Evolutionary conservation across 1,139 yeast species (phyloP), one percentile per base, ranked within the genome.

Genomic region (Candida pseudocylindracea): DNA sequence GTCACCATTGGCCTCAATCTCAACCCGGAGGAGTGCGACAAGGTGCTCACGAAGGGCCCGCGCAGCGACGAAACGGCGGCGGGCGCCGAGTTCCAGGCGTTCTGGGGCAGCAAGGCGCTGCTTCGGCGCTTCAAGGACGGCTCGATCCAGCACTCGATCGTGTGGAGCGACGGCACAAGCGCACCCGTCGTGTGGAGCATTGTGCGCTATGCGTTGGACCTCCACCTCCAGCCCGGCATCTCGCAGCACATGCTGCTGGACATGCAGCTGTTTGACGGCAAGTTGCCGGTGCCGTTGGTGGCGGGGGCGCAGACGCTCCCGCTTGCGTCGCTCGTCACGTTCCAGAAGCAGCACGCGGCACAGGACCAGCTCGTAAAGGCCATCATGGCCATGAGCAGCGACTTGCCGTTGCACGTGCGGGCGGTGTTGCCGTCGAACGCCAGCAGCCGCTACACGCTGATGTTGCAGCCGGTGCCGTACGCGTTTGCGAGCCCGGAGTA

Each of bases 71-170:
- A 15, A 15, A 15, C 20, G 6, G 20, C 27, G 13, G 67, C 69
- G 33, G 68, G 67, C 33, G 48, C 57, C 8, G 60, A 63, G 35
- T 88, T 91, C 55, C 67, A 80, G 42, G 57, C 69, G 5, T 85
- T 88, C 47, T 91, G 98, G 99, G 96, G 96, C 3, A 48, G 65
- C 10, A 73, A 68, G 42, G 72, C 93, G 1, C 81, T 92, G 11
- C 60, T 88, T 37, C 70, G 99, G 56, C 67, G 92, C 48, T 91
- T 85, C 54, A 75, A 73, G 47, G 93, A 85, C 50, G 96, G 96
- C 27, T 60, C 74, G 3, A 81, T 91, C 38, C 72, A 70, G 39
- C 91, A 88, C 51, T 76, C 93, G 50, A 92, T 88, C 34, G 74
- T 81, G 27, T 88, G 96, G 96, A 42, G 48, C 15, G 57, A 63